Conservation (phyloP, 2,329 filamentous ascomycete genomes). For the Sarocladiaceae sp. region DNA sequence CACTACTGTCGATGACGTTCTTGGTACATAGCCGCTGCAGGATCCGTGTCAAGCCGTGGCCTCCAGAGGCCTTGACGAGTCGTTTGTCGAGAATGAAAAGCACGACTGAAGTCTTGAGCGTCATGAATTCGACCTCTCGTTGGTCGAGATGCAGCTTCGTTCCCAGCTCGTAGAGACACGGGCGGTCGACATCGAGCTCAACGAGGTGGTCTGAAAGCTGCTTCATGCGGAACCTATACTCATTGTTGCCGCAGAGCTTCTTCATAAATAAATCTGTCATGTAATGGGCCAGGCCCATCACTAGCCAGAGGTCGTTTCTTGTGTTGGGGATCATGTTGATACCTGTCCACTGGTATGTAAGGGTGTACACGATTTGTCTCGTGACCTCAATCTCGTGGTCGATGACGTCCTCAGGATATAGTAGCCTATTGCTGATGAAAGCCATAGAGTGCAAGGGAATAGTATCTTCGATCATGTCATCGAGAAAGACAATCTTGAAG, state of each 20-base stretch:
- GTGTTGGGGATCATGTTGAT: slow-evolving; percentile 85
- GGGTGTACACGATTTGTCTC: slow-evolving; percentile 70
- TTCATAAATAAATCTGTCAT: slow-evolving; percentile 93
- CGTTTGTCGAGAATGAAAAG: slow-evolving; percentile 91
- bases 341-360: slow-evolving; percentile 91
- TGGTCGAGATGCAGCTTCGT: slow-evolving; percentile 70
- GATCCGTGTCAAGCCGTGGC: slow-evolving; percentile 78
- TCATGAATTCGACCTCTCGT: slow-evolving; percentile 85
- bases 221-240: slow-evolving; percentile 88
- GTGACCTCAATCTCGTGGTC: slow-evolving; percentile 80
- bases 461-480: slow-evolving; percentile 74
- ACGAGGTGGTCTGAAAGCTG: slow-evolving; percentile 74
- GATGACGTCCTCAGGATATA: slow-evolving; percentile 79
- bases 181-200: slow-evolving; percentile 72
- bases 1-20: slow-evolving; percentile 59
- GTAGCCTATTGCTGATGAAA: slow-evolving; percentile 77
- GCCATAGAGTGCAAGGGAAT: slow-evolving; percentile 75
- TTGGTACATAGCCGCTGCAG: slow-evolving; percentile 81
- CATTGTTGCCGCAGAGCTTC: slow-evolving; percentile 86
- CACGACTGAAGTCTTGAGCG: slow-evolving; percentile 82
- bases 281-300: slow-evolving; percentile 85
- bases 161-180: slow-evolving; percentile 76
- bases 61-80: slow-evolving; percentile 74
- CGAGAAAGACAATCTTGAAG: slow-evolving; percentile 91
- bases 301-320: slow-evolving; percentile 77